Evolutionary conservation across 192 early-diverging fungal genomes (phyloP), one percentile per base, ranked within the genome.

Genomic region (Coemansia sp.): DNA sequence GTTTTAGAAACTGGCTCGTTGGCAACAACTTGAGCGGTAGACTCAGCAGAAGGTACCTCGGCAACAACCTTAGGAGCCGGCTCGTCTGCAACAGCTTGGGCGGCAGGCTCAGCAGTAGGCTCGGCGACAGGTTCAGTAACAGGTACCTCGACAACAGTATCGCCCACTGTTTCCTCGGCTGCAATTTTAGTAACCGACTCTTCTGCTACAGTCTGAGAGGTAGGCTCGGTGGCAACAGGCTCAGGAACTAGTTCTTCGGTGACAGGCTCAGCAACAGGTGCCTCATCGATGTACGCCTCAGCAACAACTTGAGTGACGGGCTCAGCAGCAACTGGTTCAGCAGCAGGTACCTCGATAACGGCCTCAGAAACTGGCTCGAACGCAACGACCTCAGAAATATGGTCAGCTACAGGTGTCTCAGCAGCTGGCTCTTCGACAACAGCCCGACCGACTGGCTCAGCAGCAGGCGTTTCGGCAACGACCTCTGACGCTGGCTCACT

Each of bases 261-360:
- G 8, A 33, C 22, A 22, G 54, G 12, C 54, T 56, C 54, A 20
- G n/a, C 54, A 32, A 22, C 52, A 14, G 54, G 6, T 8, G 20
- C 28, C 54, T 56, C 54, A 1, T 28, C 22, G 12, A 33, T 22
- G 28, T 3, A 28, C 2, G 55, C 11, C 32, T 32, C 33, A 35
- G 35, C 4, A 17, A 22, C 60, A 54, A 18, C 15, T 48, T 52
- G 52, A 64, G 37, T 52, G 35, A 28, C 38, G n/a, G 43, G 28
- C 28, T 41, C 54, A 52, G 55, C 70, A 36, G 28, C 57, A 38
- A 15, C 43, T 48, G 61, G 43, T 45, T 72, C 64, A 2, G 63
- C 5, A 51, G 53, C 53, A 43, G 12, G 9, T 6, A 6, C 34
- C 28, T 34, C 58, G 17, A 7, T 7, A 14, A 11, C 34, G 57